Conservation (phyloP, 768 basidiomycete species). For the Postia placenta region DNA sequence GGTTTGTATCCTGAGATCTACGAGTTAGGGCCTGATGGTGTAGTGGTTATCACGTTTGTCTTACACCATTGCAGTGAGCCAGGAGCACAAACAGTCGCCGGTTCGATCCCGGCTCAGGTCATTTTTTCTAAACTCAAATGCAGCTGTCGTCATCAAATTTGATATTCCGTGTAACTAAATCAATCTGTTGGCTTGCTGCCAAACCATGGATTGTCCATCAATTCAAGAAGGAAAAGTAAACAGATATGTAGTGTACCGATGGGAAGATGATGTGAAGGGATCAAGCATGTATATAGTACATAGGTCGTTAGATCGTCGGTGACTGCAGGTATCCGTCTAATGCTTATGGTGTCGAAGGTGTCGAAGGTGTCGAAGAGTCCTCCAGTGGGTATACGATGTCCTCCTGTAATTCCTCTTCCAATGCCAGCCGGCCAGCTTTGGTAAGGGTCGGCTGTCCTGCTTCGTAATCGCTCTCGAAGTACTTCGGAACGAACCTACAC, state of each 20-base stretch:
- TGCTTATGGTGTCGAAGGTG: neutral
- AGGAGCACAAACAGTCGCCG: conserved; percentile 20
- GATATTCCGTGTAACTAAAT: no score
- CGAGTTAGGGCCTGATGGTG: conserved; percentile 23
- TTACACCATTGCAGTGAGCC: conserved; percentile 8
- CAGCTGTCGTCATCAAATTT: no score
- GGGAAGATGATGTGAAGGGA: neutral
- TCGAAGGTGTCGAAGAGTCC: neutral
- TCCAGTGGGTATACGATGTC: conserved; percentile 12
- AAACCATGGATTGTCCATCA: neutral
- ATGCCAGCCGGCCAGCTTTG: conserved; percentile 57
- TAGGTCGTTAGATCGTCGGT: neutral
- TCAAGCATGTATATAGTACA: neutral
- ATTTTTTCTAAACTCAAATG: no score
- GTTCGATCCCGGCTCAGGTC: conserved; percentile 23
- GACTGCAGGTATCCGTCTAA: no score
- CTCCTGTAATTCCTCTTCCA: conserved; percentile 63
- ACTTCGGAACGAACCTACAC: conserved; percentile 61
- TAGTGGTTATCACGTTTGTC: conserved; percentile 25
- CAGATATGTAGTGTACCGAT: no score
- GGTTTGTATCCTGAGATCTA: neutral
- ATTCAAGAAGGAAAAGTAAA: neutral
- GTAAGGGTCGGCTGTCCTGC: conserved; percentile 68
- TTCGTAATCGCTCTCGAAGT: conserved; percentile 66
- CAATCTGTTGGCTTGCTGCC: no score